phyloP scores from a whole-genome alignment of 768 basidiomycete genomes.

The Mycena epipterygia region DNA sequence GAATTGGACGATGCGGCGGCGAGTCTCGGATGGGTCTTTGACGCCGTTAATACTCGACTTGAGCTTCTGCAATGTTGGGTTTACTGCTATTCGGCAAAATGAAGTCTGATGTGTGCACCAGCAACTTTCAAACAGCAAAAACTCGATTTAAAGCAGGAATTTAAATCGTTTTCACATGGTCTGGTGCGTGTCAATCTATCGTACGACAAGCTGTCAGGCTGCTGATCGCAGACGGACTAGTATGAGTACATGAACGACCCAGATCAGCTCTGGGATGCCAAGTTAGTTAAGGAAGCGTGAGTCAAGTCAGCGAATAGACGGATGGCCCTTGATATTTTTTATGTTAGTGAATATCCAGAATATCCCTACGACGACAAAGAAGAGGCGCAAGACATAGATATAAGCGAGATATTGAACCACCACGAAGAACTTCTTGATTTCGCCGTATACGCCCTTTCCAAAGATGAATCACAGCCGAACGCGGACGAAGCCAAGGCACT shows the following conservation, averaged over 20 bases:
- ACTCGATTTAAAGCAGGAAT: constrained; percentile 25
- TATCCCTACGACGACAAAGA: constrained; percentile 32
- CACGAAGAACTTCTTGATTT: constrained; percentile 26
- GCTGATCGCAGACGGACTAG: too few relatives aligned
- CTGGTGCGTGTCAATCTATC: too few relatives aligned
- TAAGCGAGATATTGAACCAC: constrained; percentile 34
- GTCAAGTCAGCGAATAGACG: neutral
- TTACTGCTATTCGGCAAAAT: neutral
- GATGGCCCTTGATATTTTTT: neutral
- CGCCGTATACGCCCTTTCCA: constrained; percentile 19
- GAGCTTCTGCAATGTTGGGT: constrained; percentile 9
- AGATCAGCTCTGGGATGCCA: constrained; percentile 14
- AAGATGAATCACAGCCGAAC: neutral
- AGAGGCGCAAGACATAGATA: constrained; percentile 18
- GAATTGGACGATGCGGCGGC: constrained; percentile 20
- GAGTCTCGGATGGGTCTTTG: neutral
- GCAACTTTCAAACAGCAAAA: constrained; percentile 40
- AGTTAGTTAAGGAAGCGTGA: constrained; percentile 23
- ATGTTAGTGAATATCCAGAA: constrained; percentile 16
- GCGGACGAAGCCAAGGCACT: neutral
- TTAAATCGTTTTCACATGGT: constrained; percentile 40
- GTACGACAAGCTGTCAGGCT: too few relatives aligned
- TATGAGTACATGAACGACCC: constrained; percentile 28
- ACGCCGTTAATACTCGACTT: neutral
- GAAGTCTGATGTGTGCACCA: neutral